These are phyloP conservation scores for Malassezia nana DNA, from an alignment of 1,284 basidiomycete species.

Conservation along the genomic window DNA sequence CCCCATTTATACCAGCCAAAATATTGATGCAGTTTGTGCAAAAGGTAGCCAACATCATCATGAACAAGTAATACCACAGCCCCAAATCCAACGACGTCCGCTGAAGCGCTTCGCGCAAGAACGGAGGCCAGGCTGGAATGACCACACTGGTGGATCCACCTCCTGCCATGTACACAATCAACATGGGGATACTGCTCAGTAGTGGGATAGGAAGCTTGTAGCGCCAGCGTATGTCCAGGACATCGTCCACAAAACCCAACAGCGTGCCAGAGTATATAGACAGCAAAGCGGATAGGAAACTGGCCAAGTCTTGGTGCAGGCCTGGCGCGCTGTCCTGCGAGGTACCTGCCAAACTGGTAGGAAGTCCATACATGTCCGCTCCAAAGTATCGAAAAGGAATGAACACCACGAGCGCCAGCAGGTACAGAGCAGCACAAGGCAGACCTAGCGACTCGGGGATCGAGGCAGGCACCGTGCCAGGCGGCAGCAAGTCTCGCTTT, in stretches of 20 bases:
- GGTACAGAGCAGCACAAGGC: constrained; percentile 78
- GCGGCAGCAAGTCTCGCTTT: constrained; percentile 18
- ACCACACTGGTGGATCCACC: constrained; percentile 88
- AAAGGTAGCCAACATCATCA: constrained; percentile 89
- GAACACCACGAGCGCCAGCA: constrained; percentile 58
- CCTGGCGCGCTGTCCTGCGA: constrained; percentile 20
- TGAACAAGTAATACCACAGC: constrained; percentile 90
- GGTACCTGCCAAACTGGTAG: neutral
- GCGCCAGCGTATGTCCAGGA: constrained; percentile 97
- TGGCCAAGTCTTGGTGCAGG: constrained; percentile 58
- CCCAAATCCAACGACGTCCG: constrained; percentile 78
- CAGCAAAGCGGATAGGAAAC: constrained; percentile 83
- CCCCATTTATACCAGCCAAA: constrained; percentile 91
- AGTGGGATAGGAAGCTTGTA: constrained; percentile 93
- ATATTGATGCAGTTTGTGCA: constrained; percentile 98
- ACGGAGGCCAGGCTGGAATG: constrained; percentile 57
- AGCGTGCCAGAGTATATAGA: constrained; percentile 83
- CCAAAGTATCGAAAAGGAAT: constrained; percentile 45
- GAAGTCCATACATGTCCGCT: constrained; percentile 8
- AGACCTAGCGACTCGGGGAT: constrained; percentile 91
- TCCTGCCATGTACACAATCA: constrained; percentile 93
- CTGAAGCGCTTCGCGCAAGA: constrained; percentile 49
- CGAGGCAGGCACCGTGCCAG: neutral
- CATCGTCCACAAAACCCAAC: constrained; percentile 89
- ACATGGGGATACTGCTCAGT: constrained; percentile 82